Evolutionary conservation across 2,329 filamentous ascomycete genomes (phyloP).

Genomic region (Penicillium sp.): DNA sequence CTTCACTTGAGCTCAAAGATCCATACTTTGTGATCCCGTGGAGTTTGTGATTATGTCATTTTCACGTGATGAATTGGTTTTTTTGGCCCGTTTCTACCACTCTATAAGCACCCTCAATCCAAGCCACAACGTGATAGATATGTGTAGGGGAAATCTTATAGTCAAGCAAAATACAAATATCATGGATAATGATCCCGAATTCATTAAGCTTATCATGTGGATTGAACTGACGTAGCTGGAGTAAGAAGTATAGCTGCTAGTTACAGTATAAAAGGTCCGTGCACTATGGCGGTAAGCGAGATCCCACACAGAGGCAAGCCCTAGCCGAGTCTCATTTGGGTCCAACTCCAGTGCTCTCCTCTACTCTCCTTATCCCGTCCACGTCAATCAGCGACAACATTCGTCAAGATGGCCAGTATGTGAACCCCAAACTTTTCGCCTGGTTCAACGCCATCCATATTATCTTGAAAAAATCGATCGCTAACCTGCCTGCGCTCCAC

Average conservation of each 20-base stretch:
- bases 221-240: conserved; percentile 1
- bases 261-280: conserved; percentile 18
- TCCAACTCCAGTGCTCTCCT: conserved; percentile 31
- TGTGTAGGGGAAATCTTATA: not conserved
- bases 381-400: conserved; percentile 43
- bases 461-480: conserved; percentile 10
- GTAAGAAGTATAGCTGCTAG: not conserved
- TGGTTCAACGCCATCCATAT: not conserved
- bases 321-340: conserved; percentile 35
- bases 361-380: conserved; percentile 35
- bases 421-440: conserved; percentile 17
- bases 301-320: conserved; percentile 42
- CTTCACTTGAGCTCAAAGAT: not conserved
- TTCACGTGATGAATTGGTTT: not conserved
- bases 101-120: not conserved
- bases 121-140: too few species aligned
- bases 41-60: not conserved
- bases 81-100: not conserved
- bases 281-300: conserved; percentile 40
- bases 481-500: conserved; percentile 33
- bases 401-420: conserved; percentile 50
- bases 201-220: not conserved
- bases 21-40: conserved; percentile 12
- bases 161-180: not conserved
- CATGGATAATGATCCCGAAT: not conserved